A percentile compares a stretch with the other conserved stretches of the same genome.
Evolutionary conservation across 2,329 filamentous ascomycete species (phyloP).

Genomic region (Colletotrichum eleusines): DNA sequence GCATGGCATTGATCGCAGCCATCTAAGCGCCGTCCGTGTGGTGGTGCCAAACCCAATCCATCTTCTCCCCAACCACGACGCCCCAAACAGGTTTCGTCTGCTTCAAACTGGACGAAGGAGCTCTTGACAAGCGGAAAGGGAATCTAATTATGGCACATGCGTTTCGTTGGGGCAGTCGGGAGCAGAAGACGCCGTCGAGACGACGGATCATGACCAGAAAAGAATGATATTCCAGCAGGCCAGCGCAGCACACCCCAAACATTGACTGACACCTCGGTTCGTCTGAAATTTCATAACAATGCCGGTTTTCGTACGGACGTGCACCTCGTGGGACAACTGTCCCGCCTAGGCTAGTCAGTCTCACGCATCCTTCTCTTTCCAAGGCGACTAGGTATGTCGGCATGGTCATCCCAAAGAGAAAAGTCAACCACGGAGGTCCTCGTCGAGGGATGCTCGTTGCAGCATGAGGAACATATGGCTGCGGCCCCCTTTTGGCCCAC

Average conservation of each 20-base stretch:
- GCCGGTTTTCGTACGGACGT: slow-evolving; percentile 5
- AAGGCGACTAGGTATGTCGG: background rate
- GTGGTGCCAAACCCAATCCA: slow-evolving; percentile 9
- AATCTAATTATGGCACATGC: too few species aligned
- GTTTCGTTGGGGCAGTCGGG: too few species aligned
- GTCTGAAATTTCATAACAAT: slow-evolving; percentile 18
- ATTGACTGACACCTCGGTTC: slow-evolving; percentile 13
- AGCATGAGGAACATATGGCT: background rate
- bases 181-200: too few species aligned
- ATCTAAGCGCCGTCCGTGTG: slow-evolving; percentile 41
- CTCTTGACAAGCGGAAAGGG: background rate
- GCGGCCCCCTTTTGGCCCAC: background rate
- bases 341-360: background rate
- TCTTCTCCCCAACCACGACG: background rate
- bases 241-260: background rate
- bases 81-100: background rate
- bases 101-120: background rate
- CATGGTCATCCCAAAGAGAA: background rate
- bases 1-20: slow-evolving; percentile 31
- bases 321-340: slow-evolving; percentile 10
- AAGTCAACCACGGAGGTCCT: background rate
- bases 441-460: slow-evolving; percentile 1
- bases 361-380: background rate
- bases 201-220: too few species aligned
- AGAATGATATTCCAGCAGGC: too few species aligned